These are phyloP conservation scores for Daldinia caldariorum DNA, from an alignment of 495 filamentous ascomycete species.

Conservation along the genomic window DNA sequence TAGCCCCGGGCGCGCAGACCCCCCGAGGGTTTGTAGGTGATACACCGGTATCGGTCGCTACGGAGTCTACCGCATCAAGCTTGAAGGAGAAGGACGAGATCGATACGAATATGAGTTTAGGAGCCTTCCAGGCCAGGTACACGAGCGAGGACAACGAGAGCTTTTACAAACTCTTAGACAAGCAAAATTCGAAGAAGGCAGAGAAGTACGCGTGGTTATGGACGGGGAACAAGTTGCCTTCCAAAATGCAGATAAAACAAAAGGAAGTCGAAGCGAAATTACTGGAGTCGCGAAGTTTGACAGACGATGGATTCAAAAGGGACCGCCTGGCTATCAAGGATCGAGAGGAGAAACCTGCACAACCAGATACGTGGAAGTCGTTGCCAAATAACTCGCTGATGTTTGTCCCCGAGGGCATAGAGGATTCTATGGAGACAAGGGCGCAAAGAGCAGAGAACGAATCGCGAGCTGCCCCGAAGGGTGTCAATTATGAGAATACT, in stretches of 20 bases:
- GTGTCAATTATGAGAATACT: conserved; percentile 86
- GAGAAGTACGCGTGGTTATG: conserved; percentile 90
- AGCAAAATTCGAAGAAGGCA: conserved; percentile 82
- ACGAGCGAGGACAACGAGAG: conserved; percentile 97
- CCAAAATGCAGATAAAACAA: conserved; percentile 85
- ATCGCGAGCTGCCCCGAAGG: conserved; percentile 79
- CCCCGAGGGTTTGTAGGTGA: conserved; percentile 67
- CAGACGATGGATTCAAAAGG: conserved; percentile 63
- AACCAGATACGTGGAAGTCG: conserved; percentile 78
- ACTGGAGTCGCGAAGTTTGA: conserved; percentile 59
- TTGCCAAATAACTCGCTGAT: conserved; percentile 85
- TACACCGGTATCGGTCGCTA: conserved; percentile 71
- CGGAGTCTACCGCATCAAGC: conserved; percentile 50
- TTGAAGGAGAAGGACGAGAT: conserved; percentile 60
- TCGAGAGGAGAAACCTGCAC: conserved; percentile 75
- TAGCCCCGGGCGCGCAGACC: conserved; percentile 55
- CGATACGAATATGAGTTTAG: conserved; percentile 83
- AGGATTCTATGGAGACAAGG: conserved; percentile 72
- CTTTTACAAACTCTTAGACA: conserved; percentile 92
- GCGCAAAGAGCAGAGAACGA: conserved; percentile 71
- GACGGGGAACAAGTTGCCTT: conserved; percentile 86
- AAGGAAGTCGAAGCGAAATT: conserved; percentile 72
- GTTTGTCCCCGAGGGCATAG: conserved; percentile 81
- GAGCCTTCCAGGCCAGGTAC: conserved; percentile 89
- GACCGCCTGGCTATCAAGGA: conserved; percentile 66